phyloP scores from a whole-genome alignment of 2,329 filamentous ascomycete genomes.

The Penicillium sp. region DNA sequence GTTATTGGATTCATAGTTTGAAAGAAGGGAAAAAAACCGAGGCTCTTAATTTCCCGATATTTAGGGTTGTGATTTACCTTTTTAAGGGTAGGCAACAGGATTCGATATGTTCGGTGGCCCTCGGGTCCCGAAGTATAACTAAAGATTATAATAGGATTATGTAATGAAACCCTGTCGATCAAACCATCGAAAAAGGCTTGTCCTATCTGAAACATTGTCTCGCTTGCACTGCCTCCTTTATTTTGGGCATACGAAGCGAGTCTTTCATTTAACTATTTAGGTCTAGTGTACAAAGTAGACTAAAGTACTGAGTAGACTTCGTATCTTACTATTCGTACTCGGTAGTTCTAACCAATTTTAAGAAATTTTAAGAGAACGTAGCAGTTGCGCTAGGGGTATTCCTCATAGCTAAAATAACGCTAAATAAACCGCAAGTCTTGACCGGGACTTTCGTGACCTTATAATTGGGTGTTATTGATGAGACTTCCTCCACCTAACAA shows the following conservation, averaged over 20 bases:
- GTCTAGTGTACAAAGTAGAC: too few species aligned
- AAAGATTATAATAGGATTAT: not conserved
- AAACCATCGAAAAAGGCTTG: conserved; percentile 20
- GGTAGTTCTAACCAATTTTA: not conserved
- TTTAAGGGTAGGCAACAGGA: conserved; percentile 23
- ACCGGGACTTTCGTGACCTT: not conserved
- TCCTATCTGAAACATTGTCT: conserved; percentile 24
- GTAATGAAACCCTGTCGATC: conserved; percentile 27
- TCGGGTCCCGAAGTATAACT: not conserved
- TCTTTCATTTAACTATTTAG: not conserved
- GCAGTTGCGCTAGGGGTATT: not conserved
- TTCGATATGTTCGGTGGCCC: conserved; percentile 4
- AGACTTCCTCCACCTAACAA: conserved; percentile 4
- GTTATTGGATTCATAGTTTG: conserved; percentile 7
- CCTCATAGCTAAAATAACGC: not conserved
- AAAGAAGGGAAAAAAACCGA: not conserved
- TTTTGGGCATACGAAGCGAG: not conserved
- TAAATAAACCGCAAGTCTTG: not conserved
- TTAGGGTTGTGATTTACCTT: not conserved
- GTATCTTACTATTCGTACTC: not conserved
- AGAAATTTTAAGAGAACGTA: not conserved
- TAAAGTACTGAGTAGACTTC: too few species aligned
- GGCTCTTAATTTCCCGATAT: not conserved
- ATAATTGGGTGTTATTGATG: not conserved
- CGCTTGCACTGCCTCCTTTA: conserved; percentile 17